Evolutionary conservation across 2,329 filamentous ascomycete species (phyloP).

Genomic region (Colletotrichum lindemuthianum): DNA sequence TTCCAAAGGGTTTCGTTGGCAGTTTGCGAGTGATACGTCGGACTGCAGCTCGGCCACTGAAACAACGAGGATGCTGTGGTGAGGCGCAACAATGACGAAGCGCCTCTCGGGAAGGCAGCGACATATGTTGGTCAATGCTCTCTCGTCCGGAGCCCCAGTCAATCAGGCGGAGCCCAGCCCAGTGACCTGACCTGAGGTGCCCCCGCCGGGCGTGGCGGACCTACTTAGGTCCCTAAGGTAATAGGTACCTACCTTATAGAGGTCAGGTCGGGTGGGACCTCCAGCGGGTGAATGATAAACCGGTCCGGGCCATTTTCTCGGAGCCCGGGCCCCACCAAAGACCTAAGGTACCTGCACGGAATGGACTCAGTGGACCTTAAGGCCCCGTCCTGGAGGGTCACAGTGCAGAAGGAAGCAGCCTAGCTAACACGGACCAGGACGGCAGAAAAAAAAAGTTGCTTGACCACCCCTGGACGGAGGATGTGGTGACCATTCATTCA

Average conservation of each 20-base stretch:
- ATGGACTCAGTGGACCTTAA: too few species aligned
- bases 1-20: slow-evolving; percentile 26
- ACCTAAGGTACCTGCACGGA: too few species aligned
- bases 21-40: slow-evolving; percentile 20
- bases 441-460: slow-evolving; percentile 37
- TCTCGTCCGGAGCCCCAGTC: slow-evolving; percentile 20
- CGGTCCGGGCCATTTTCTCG: slow-evolving; percentile 12
- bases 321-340: slow-evolving; percentile 36
- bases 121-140: slow-evolving; percentile 33
- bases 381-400: slow-evolving; percentile 4
- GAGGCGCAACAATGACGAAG: slow-evolving; percentile 45
- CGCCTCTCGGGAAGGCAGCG: slow-evolving; percentile 19
- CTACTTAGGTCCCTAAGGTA: too few species aligned
- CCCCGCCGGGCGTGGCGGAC: too few species aligned
- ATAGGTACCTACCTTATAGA: too few species aligned
- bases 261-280: too few species aligned
- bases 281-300: slow-evolving; percentile 28
- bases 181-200: too few species aligned
- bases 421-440: neutral
- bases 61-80: slow-evolving; percentile 27
- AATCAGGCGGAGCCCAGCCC: neutral
- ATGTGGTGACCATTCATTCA: slow-evolving; percentile 11
- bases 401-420: slow-evolving; percentile 21
- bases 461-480: slow-evolving; percentile 24
- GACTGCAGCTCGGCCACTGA: slow-evolving; percentile 33